These are phyloP conservation scores for Scopulariopsis brevicaulis DNA, from an alignment of 2,329 filamentous ascomycete genomes.

Conservation along the genomic window DNA sequence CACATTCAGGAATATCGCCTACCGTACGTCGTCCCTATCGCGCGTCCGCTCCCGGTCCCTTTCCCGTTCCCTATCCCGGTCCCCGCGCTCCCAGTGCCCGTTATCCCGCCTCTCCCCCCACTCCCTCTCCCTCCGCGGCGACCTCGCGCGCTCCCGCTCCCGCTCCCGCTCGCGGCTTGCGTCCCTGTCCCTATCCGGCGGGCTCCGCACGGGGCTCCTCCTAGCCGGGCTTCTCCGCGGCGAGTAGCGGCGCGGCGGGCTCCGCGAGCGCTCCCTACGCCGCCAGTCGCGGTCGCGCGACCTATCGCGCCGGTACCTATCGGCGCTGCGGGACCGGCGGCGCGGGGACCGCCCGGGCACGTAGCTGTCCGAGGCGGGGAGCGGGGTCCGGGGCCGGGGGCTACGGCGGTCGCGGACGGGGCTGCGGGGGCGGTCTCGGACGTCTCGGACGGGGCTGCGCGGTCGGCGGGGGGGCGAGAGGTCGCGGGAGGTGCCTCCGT, in stretches of 20 bases:
- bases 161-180: constrained; percentile 22
- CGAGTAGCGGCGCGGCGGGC: constrained; percentile 19
- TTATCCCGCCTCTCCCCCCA: constrained; percentile 10
- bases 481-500: constrained; percentile 26
- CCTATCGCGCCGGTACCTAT: constrained; percentile 28
- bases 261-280: constrained; percentile 14
- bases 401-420: constrained; percentile 23
- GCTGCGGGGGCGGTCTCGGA: constrained; percentile 19
- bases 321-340: constrained; percentile 27
- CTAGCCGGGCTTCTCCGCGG: constrained; percentile 20
- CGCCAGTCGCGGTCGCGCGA: constrained; percentile 24
- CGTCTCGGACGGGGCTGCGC: constrained; percentile 19
- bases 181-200: constrained; percentile 20
- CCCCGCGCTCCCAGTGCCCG: not conserved
- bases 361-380: constrained; percentile 30
- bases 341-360: constrained; percentile 31
- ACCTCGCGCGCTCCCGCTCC: constrained; percentile 10
- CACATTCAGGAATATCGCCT: not conserved
- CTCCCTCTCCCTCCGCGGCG: constrained; percentile 21
- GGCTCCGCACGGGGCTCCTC: constrained; percentile 15
- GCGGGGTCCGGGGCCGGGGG: constrained; percentile 20
- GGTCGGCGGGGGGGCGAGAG: constrained; percentile 25
- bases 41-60: constrained; percentile 16
- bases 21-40: constrained; percentile 16
- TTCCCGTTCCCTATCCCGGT: constrained; percentile 16